Evolutionary conservation across 1,284 basidiomycete genomes (phyloP).

Genomic region (Tilletiopsis washingtonensis): DNA sequence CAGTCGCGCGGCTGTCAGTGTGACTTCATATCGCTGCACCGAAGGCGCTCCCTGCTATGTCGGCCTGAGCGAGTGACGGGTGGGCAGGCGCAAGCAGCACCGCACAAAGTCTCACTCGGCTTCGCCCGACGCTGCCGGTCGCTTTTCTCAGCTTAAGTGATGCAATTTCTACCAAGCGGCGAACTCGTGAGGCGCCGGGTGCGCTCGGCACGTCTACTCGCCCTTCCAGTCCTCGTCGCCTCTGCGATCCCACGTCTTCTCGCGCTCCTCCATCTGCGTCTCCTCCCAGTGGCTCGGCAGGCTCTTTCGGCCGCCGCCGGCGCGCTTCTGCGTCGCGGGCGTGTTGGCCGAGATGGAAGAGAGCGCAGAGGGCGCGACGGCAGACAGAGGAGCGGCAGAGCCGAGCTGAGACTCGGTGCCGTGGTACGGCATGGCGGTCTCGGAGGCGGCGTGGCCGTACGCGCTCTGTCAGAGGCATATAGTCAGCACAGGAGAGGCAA

Average conservation of each 20-base stretch:
- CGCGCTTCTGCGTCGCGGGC: background rate
- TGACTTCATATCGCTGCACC: too few relatives aligned
- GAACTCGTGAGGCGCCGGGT: too few relatives aligned
- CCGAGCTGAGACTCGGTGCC: constrained; percentile 5
- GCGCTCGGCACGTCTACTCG: too few relatives aligned
- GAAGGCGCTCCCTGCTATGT: too few relatives aligned
- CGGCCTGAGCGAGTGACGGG: too few relatives aligned
- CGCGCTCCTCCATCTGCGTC: constrained; percentile 36
- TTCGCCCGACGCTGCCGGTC: too few relatives aligned
- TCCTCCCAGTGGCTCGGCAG: constrained; percentile 23
- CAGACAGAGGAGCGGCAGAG: background rate
- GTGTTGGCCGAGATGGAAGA: background rate
- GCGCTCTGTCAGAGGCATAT: background rate
- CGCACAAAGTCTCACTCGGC: too few relatives aligned
- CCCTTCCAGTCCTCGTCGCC: constrained; percentile 28
- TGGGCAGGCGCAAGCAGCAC: too few relatives aligned
- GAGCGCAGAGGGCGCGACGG: constrained; percentile 1
- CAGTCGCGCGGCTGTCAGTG: too few relatives aligned
- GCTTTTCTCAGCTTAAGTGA: too few relatives aligned
- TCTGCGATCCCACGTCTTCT: constrained; percentile 32
- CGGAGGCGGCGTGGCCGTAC: background rate
- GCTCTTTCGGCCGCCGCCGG: constrained; percentile 3
- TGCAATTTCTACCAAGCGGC: too few relatives aligned
- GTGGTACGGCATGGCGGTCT: background rate
- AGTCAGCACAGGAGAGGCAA: background rate